A percentile compares a stretch with the other conserved stretches of the same genome.
Evolutionary conservation across 2,329 filamentous ascomycete species (phyloP).

Genomic region (Cytospora paraplurivora): DNA sequence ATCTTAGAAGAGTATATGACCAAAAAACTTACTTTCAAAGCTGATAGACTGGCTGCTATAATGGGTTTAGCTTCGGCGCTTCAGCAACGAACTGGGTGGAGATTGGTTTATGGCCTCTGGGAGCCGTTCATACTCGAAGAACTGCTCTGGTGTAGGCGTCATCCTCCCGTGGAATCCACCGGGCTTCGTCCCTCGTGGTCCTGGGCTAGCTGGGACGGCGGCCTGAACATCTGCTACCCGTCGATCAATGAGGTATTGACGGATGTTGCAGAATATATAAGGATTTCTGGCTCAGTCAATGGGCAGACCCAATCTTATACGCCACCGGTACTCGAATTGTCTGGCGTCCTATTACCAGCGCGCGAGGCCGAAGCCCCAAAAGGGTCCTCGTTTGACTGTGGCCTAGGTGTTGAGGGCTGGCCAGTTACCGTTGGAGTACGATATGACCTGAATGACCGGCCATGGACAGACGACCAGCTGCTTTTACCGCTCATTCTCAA

Average conservation of each 20-base stretch:
- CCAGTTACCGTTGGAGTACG: not conserved
- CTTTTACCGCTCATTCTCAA: not conserved
- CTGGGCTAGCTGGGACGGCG: not conserved
- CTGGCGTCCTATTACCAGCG: not conserved
- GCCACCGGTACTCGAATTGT: not conserved
- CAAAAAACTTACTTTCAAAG: not conserved
- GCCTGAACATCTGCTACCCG: not conserved
- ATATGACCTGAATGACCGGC: not conserved
- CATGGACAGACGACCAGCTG: not conserved
- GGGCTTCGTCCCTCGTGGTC: not conserved
- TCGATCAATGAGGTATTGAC: not conserved
- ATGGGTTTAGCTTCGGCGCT: not conserved
- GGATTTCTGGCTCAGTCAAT: not conserved
- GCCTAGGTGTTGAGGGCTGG: not conserved
- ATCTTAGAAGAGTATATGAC: not conserved
- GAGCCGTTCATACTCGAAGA: not conserved
- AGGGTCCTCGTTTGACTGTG: too few relatives aligned
- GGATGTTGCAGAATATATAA: not conserved
- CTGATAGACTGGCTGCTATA: not conserved
- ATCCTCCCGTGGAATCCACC: not conserved
- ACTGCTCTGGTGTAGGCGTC: not conserved
- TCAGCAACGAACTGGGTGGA: not conserved
- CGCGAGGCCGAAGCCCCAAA: not conserved
- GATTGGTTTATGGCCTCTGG: not conserved
- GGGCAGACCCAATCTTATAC: not conserved